Evolutionary conservation across 2,329 filamentous ascomycete genomes (phyloP).

Genomic region (Alternaria postmessia): DNA sequence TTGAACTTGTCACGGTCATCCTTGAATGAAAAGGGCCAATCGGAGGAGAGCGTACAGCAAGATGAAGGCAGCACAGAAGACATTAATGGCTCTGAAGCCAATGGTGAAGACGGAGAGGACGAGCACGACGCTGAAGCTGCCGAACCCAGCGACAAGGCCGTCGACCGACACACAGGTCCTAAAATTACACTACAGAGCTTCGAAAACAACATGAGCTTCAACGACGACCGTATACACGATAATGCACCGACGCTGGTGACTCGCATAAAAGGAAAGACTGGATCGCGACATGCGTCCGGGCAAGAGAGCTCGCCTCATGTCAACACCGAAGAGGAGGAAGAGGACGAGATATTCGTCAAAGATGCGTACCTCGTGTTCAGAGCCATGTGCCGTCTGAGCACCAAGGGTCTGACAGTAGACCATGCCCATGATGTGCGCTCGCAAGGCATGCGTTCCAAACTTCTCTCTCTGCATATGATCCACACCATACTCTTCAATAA

Average conservation of each 20-base stretch:
- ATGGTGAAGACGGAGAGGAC: conserved; percentile 54
- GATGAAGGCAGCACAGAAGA: conserved; percentile 36
- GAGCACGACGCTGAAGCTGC: conserved; percentile 47
- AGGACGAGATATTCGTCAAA: conserved; percentile 96
- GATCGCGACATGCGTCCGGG: conserved; percentile 56
- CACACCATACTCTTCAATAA: conserved; percentile 96
- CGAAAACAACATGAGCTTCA: conserved; percentile 71
- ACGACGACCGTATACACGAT: conserved; percentile 71
- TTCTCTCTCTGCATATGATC: conserved; percentile 93
- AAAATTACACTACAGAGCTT: conserved; percentile 75
- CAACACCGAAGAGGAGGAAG: conserved; percentile 70
- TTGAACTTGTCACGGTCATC: conserved; percentile 61
- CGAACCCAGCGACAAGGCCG: conserved; percentile 54
- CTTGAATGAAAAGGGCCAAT: conserved; percentile 47
- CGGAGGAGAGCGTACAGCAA: conserved; percentile 42
- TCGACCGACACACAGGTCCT: conserved; percentile 58
- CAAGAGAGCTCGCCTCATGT: conserved; percentile 57
- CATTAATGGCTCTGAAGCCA: conserved; percentile 34
- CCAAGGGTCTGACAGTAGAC: conserved; percentile 86
- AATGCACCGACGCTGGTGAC: conserved; percentile 74
- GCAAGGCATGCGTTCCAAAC: conserved; percentile 96
- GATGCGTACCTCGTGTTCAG: conserved; percentile 97
- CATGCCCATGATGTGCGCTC: conserved; percentile 92
- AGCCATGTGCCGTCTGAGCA: conserved; percentile 96
- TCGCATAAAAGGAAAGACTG: conserved; percentile 59